Base-by-base conservation (phyloP, 176 grass and related monocot genomes). In the Areca catechu region DNA sequence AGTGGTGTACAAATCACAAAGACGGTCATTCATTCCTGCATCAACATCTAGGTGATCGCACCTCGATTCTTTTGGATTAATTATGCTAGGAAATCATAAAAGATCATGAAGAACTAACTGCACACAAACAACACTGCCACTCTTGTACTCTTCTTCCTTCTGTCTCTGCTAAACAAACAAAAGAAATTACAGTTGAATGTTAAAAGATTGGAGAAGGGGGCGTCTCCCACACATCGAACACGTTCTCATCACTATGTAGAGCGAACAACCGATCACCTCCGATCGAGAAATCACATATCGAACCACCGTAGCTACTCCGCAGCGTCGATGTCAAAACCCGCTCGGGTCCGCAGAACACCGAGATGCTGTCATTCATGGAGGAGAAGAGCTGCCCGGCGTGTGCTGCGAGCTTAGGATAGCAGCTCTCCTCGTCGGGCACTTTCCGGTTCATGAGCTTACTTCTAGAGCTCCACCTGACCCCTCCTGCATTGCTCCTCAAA, bases 221-320 rank as follows among this genome's bases (percentile, higher is more conserved):
- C 16, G 87, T 80, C 78, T 97, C 93, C 93, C 93, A 97, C 18
- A 97, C 87, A 51, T 97, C 93, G 60, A 97, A 88, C 65, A 97
- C 93, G 52, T 97, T 88, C 84, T 97, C 93, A 81, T 97, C 93
- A 50, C 82, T 85, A 76, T 97, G 93, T 30, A 97, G 79, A 2
- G 76, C 81, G 60, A 97, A 97, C 68, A 97, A 67, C 2, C 93
- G 80, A 24, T 97, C 84, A 15, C 93, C 93, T 5, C 93, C 93
- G 54, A 92, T 88, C 3, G 93, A 97, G 77, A 97, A 97, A 53
- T 97, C 93, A 64, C 93, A 97, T 47, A 97, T 91, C 5, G 93
- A 75, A 47, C 93, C 83, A 5, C 83, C 87, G 53, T 78, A 71
- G 84, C 78, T 97, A 16, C 83, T 61, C 43, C 87, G 63, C 23